Evolutionary conservation across 441 rosid genomes (phyloP).

Genomic region (Rhodomyrtus psidioides): DNA sequence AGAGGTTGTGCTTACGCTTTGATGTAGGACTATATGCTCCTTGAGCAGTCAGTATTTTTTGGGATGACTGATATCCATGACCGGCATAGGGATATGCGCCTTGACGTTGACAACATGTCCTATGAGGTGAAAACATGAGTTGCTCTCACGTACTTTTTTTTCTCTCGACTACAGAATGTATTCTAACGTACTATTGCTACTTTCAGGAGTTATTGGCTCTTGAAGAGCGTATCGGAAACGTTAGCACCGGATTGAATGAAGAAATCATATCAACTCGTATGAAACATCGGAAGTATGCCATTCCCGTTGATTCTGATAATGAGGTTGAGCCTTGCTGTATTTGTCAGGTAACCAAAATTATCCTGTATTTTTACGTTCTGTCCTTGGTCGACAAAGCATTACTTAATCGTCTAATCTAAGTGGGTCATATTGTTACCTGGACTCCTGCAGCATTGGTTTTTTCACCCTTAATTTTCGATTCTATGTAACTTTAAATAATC

Average conservation of each 20-base stretch:
- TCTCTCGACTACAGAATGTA: not conserved
- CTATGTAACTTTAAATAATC: not conserved
- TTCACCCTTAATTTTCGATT: not conserved
- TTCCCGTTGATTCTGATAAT: not conserved
- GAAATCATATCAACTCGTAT: conserved; percentile 6
- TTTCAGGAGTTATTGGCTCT: conserved; percentile 14
- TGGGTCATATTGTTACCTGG: not conserved
- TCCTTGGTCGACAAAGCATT: not conserved
- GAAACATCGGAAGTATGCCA: conserved; percentile 4
- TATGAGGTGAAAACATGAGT: not conserved
- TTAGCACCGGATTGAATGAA: conserved; percentile 9
- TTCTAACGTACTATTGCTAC: not conserved
- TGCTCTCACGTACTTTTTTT: not conserved
- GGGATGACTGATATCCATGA: not conserved
- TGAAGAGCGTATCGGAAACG: conserved; percentile 16
- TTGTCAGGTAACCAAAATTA: conserved; percentile 9
- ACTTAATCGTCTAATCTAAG: not conserved
- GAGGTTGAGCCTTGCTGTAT: conserved; percentile 15
- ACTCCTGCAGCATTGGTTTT: not conserved
- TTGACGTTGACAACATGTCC: not conserved
- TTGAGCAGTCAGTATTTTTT: not conserved
- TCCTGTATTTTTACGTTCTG: not conserved
- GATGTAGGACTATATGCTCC: conserved; percentile 1
- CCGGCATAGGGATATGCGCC: conserved; percentile 1
- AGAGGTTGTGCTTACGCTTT: not conserved